phyloP scores from a whole-genome alignment of 345 rosid species.

The Eutrema yunnanense region DNA sequence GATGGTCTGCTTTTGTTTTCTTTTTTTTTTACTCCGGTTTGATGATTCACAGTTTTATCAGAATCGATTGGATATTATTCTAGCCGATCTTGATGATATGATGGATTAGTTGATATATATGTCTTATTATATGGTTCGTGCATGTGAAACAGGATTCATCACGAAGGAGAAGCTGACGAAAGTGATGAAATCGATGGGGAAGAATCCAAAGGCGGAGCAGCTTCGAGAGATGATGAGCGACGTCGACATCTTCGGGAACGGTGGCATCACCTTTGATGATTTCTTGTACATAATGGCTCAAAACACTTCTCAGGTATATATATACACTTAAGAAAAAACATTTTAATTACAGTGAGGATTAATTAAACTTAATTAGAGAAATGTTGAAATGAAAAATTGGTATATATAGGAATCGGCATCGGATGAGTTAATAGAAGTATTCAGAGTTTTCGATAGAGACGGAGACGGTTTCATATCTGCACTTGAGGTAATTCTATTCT shows the following conservation, averaged over 20 bases:
- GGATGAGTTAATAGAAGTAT: conserved; percentile 27
- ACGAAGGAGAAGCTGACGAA: conserved; percentile 26
- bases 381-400: background rate
- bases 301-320: conserved; percentile 24
- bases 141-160: conserved; percentile 15
- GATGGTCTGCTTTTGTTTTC: conserved; percentile 11
- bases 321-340: background rate
- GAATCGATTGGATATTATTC: background rate
- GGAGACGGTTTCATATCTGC: conserved; percentile 23
- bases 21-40: background rate
- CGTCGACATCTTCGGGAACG: conserved; percentile 26
- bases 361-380: background rate
- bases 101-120: background rate
- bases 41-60: background rate
- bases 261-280: conserved; percentile 29
- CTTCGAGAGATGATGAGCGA: conserved; percentile 29
- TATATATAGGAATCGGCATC: conserved; percentile 19
- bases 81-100: background rate
- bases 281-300: conserved; percentile 35
- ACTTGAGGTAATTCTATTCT: conserved; percentile 9
- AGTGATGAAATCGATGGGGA: conserved; percentile 33
- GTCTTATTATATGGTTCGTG: background rate
- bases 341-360: background rate
- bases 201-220: conserved; percentile 25
- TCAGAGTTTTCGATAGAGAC: conserved; percentile 30